These are phyloP conservation scores for Apocynum venetum DNA, from an alignment of 257 asterid genomes.

Conservation along the genomic window DNA sequence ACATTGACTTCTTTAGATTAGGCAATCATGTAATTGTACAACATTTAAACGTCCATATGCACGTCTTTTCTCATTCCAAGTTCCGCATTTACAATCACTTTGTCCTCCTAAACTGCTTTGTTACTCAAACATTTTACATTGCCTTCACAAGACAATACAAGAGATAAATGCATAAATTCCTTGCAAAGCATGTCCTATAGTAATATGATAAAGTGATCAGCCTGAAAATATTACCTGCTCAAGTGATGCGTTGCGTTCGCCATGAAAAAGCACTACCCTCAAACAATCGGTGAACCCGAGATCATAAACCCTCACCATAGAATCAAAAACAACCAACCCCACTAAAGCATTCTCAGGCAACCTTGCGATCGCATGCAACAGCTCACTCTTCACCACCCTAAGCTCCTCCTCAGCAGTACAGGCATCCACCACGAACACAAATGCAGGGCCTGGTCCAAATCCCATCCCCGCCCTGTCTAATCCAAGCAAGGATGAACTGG, in stretches of 20 bases:
- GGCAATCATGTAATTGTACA: not conserved
- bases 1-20: not conserved
- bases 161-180: not conserved
- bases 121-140: not conserved
- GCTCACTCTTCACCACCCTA: slow-evolving; percentile 63
- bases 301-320: slow-evolving; percentile 84
- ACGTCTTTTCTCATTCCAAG: not conserved
- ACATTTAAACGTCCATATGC: not conserved
- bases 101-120: not conserved
- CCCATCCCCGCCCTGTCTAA: slow-evolving; percentile 37
- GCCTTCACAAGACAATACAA: not conserved
- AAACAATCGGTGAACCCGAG: slow-evolving; percentile 68
- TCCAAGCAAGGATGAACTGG: slow-evolving; percentile 23
- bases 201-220: slow-evolving; percentile 10
- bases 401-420: slow-evolving; percentile 67
- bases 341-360: slow-evolving; percentile 85
- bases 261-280: slow-evolving; percentile 68
- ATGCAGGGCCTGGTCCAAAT: slow-evolving; percentile 53
- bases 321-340: slow-evolving; percentile 84
- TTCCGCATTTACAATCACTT: not conserved
- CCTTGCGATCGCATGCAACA: slow-evolving; percentile 54
- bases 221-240: slow-evolving; percentile 54
- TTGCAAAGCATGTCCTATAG: not conserved
- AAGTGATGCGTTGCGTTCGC: slow-evolving; percentile 67
- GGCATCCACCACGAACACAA: slow-evolving; percentile 85